Evolutionary conservation across 805 yeast species (phyloP).

Genomic region (Starmerella potacharoeniae): DNA sequence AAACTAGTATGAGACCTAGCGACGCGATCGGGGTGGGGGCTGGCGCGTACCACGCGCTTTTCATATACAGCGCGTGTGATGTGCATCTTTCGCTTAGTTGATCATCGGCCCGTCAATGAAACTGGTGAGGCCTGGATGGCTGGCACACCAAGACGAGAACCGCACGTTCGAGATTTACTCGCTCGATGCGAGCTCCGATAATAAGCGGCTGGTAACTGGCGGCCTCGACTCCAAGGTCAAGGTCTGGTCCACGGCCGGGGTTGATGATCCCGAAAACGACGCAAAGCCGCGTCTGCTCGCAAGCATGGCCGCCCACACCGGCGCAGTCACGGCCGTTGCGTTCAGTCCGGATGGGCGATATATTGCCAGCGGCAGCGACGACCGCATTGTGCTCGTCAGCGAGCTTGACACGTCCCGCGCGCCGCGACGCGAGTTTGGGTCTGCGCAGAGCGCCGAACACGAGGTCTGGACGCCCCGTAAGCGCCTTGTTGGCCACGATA

Average conservation of each 20-base stretch:
- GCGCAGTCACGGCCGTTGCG: slow-evolving; percentile 88
- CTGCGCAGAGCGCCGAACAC: slow-evolving; percentile 39
- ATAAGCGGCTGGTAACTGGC: slow-evolving; percentile 79
- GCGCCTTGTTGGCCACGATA: slow-evolving; percentile 90
- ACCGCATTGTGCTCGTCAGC: slow-evolving; percentile 83
- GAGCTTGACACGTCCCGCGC: slow-evolving; percentile 64
- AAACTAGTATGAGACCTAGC: too few relatives aligned
- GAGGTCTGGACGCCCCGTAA: slow-evolving; percentile 94
- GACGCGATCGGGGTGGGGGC: too few relatives aligned
- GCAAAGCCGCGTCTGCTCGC: slow-evolving; percentile 36
- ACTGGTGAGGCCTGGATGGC: slow-evolving; percentile 61
- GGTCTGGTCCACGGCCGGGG: slow-evolving; percentile 82
- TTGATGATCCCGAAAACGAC: slow-evolving; percentile 41
- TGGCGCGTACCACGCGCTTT: too few relatives aligned
- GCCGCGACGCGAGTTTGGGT: slow-evolving; percentile 54
- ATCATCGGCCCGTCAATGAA: slow-evolving; percentile 35
- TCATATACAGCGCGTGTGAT: background rate
- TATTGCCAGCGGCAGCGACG: slow-evolving; percentile 92
- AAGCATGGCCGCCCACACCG: slow-evolving; percentile 90
- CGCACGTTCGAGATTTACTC: slow-evolving; percentile 78
- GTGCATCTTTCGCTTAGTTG: background rate
- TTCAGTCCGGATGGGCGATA: slow-evolving; percentile 89
- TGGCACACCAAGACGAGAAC: slow-evolving; percentile 59
- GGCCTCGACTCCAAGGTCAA: slow-evolving; percentile 87
- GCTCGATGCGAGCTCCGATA: slow-evolving; percentile 69